Conservation (phyloP, 2,329 filamentous ascomycete species). For the Aspergillus chevalieri region DNA sequence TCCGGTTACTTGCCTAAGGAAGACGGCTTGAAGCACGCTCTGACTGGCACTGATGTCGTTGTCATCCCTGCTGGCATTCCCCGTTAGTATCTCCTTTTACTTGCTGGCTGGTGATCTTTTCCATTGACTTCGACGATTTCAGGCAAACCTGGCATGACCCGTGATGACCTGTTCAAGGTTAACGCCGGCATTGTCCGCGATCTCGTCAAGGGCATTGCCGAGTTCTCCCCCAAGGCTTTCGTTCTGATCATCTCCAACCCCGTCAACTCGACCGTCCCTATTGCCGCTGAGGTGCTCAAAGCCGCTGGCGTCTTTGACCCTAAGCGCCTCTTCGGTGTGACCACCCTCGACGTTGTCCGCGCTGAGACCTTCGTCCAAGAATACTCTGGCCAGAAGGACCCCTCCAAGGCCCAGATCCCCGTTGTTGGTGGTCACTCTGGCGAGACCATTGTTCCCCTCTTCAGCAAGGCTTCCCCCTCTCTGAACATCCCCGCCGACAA, state of each 20-base stretch:
- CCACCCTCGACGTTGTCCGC: slow-evolving; percentile 95
- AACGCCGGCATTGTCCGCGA: slow-evolving; percentile 97
- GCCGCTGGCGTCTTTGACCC: slow-evolving; percentile 86
- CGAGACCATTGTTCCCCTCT: slow-evolving; percentile 94
- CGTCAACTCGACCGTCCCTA: slow-evolving; percentile 97
- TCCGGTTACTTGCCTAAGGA: slow-evolving; percentile 82
- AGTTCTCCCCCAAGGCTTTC: slow-evolving; percentile 86
- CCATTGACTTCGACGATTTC: slow-evolving; percentile 1
- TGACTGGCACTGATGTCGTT: slow-evolving; percentile 91
- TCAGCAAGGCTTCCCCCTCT: slow-evolving; percentile 79
- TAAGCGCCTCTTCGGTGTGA: slow-evolving; percentile 95
- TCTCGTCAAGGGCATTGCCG: slow-evolving; percentile 79
- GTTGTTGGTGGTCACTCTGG: slow-evolving; percentile 97
- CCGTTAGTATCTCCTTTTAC: slow-evolving; percentile 54
- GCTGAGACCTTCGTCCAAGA: slow-evolving; percentile 93
- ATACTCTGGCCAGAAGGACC: slow-evolving; percentile 74
- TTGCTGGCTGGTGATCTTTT: not conserved
- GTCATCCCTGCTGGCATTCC: slow-evolving; percentile 98
- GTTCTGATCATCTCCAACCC: slow-evolving; percentile 98
- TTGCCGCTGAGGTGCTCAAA: slow-evolving; percentile 96
- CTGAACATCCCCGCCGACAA: slow-evolving; percentile 82
- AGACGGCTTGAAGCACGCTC: slow-evolving; percentile 75
- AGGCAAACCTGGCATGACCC: slow-evolving; percentile 99
- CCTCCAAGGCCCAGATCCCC: slow-evolving; percentile 75
- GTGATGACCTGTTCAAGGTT: slow-evolving; percentile 99